Evolutionary conservation across 2,329 filamentous ascomycete species (phyloP).

Genomic region (Thermoascus crustaceus): DNA sequence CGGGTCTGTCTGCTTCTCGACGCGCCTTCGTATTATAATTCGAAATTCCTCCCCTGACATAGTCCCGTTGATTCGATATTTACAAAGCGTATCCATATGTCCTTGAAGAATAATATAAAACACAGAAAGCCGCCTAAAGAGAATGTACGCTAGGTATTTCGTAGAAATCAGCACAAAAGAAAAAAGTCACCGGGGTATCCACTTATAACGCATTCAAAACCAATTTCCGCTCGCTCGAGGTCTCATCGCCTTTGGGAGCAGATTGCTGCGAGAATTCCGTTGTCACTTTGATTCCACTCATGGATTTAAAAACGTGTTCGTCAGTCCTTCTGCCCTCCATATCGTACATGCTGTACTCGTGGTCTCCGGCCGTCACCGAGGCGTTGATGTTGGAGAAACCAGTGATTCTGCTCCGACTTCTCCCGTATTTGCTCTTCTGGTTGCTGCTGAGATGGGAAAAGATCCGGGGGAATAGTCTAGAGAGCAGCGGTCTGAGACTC

Average conservation of each 20-base stretch:
- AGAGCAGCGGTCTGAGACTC: constrained; percentile 18
- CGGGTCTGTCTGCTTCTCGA: too few species aligned
- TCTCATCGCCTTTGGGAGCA: neutral
- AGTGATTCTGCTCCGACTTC: neutral
- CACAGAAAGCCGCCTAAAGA: too few species aligned
- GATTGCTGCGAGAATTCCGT: constrained; percentile 3
- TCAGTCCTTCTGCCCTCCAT: neutral
- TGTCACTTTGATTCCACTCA: constrained; percentile 3
- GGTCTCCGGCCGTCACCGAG: neutral
- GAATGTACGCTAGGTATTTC: too few species aligned
- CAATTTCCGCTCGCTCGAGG: neutral
- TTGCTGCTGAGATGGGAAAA: neutral
- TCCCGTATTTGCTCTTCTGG: neutral
- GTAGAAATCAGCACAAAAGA: too few species aligned
- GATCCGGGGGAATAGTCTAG: constrained; percentile 19
- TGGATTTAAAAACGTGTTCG: neutral
- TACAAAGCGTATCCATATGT: too few species aligned
- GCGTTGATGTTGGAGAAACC: neutral
- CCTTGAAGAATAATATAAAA: too few species aligned
- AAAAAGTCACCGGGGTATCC: constrained; percentile 1
- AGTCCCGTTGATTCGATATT: too few species aligned
- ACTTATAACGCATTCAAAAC: constrained; percentile 1
- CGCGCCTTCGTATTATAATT: too few species aligned
- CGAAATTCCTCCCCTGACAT: too few species aligned
- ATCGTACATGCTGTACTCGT: neutral